Conservation (phyloP, 768 basidiomycete species). For the Kwoniella sp. region DNA sequence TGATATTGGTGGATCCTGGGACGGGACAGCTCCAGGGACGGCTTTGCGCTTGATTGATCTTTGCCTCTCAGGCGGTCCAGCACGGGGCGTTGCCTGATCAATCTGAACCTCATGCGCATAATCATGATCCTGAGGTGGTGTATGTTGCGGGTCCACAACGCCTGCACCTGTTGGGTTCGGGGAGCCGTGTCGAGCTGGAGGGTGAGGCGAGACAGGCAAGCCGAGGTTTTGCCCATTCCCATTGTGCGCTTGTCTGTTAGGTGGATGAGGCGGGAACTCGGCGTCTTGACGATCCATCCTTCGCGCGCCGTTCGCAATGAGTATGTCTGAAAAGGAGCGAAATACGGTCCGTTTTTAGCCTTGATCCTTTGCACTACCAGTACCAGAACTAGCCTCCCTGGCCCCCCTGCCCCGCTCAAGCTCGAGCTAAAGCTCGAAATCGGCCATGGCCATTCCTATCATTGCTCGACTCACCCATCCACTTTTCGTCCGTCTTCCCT, state of each 20-base stretch:
- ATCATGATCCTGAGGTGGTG: conserved; percentile 9
- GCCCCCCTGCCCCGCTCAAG: too few species aligned
- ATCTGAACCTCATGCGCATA: too few species aligned
- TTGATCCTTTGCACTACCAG: background rate
- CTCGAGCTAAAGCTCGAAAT: too few species aligned
- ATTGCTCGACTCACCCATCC: conserved; percentile 48
- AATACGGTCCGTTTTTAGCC: background rate
- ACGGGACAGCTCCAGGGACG: background rate
- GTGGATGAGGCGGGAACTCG: conserved; percentile 5
- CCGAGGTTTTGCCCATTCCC: background rate
- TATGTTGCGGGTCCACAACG: background rate
- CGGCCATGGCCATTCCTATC: too few species aligned
- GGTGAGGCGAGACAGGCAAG: conserved; percentile 24
- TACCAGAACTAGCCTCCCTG: too few species aligned
- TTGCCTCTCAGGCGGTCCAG: conserved; percentile 1
- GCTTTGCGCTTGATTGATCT: conserved; percentile 6
- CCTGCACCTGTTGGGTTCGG: background rate
- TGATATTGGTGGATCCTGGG: background rate
- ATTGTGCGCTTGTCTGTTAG: background rate
- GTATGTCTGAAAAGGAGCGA: conserved; percentile 33
- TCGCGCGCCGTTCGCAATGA: conserved; percentile 49
- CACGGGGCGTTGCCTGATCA: conserved; percentile 1
- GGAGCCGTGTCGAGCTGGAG: conserved; percentile 9
- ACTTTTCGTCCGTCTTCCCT: conserved; percentile 40
- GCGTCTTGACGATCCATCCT: conserved; percentile 46